Base-by-base conservation (phyloP, 495 filamentous ascomycete species). In the Entonaema liquescens region DNA sequence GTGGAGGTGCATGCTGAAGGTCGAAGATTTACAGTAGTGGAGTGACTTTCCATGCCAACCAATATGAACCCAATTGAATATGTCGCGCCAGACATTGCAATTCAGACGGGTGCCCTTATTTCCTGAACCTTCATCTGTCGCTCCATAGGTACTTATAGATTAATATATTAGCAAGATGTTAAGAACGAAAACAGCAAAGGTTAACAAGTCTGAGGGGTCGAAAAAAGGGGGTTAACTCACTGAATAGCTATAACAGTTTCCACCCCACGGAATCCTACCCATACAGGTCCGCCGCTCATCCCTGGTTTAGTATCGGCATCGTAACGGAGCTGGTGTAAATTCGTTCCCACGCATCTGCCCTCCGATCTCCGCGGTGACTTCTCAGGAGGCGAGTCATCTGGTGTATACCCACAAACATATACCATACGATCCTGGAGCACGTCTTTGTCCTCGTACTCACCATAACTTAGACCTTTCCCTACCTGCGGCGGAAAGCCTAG, bases 271-370 rank as follows among this genome's bases (percentile, higher is more conserved):
- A 53, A 74, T 7, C 62, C 63, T 28, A 67, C n/a, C 71, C 71
- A 74, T n/a, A 74, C 71, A 7, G 71, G 71, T 2, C 67, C 67
- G 2, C 71, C 71, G 26, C 71, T 74, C 67, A 74, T 71, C 6
- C 71, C 71, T 11, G 38, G 49, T 11, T 53, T 38, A 6, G 71
- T 59, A 44, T 54, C n/a, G 33, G 71, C 71, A 21, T 53, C 31
- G 35, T 74, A 74, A 6, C 40, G 33, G 19, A 74, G 19, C 15
- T 74, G 56, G 6, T 47, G 15, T 0, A 13, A 2, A 3, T 3
- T 28, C 1, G 50, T 5, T 11, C 59, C 21, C 12, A 56, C 44
- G 59, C 58, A 67, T 54, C 2, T 58, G 8, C 63, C 67, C 31
- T 56, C 54, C 5, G 69, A 72, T 13, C 53, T 66, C 17, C 53